These are phyloP conservation scores for Globisporangium orthogonon DNA, from an alignment of 352 stramenopile genomes.

Conservation along the genomic window DNA sequence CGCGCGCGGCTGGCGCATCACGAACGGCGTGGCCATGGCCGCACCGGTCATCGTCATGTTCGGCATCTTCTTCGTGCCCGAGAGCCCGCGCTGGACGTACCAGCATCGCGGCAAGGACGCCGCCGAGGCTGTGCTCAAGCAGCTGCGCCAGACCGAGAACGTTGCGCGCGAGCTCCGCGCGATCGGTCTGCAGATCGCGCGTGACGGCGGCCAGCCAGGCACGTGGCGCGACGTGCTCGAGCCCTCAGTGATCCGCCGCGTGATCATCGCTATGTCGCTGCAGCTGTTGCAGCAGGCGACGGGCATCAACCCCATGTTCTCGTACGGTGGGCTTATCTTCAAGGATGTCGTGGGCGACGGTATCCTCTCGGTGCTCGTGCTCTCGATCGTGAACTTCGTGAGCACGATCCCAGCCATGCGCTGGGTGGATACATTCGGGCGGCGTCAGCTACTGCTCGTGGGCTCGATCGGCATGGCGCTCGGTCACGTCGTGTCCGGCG, in stretches of 20 bases:
- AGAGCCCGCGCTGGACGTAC: slow-evolving; percentile 43
- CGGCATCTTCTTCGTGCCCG: slow-evolving; percentile 31
- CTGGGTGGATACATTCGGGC: slow-evolving; percentile 29
- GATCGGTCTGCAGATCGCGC: slow-evolving; percentile 33
- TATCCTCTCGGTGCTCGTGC: slow-evolving; percentile 17
- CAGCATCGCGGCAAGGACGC: slow-evolving; percentile 29
- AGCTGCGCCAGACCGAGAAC: slow-evolving; percentile 24
- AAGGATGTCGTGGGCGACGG: slow-evolving; percentile 28
- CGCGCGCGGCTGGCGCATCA: slow-evolving; percentile 24
- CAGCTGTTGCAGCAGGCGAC: slow-evolving; percentile 41
- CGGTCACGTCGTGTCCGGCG: slow-evolving; percentile 13
- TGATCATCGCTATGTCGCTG: slow-evolving; percentile 28
- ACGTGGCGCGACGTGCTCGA: slow-evolving; percentile 33
- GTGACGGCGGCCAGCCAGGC: slow-evolving; percentile 17
- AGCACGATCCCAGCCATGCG: slow-evolving; percentile 31
- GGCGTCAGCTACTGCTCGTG: slow-evolving; percentile 25
- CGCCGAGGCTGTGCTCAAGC: slow-evolving; percentile 15
- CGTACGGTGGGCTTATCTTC: slow-evolving; percentile 29
- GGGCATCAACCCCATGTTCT: slow-evolving; percentile 32
- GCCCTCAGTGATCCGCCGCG: slow-evolving; percentile 13
- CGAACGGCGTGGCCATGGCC: slow-evolving; percentile 21
- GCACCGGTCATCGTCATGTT: slow-evolving; percentile 28
- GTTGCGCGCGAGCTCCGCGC: slow-evolving; percentile 26
- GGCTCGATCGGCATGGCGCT: slow-evolving; percentile 32
- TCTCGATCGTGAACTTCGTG: slow-evolving; percentile 21